Evolutionary conservation across 495 filamentous ascomycete species (phyloP).

Genomic region (Rusavskia elegans): DNA sequence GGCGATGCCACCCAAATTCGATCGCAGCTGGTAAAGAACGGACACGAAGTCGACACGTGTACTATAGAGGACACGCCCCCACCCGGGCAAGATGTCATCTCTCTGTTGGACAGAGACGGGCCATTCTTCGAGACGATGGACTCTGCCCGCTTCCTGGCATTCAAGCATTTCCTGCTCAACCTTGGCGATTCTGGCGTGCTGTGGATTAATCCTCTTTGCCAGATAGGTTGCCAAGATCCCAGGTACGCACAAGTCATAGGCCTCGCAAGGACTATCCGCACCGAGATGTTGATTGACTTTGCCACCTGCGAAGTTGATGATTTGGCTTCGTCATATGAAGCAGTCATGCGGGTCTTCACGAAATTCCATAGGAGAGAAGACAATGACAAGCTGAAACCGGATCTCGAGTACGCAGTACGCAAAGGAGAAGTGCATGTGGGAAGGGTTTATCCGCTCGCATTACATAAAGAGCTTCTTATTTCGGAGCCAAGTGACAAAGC

Average conservation of each 20-base stretch:
- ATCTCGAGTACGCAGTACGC: no score
- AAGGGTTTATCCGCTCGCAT: no score
- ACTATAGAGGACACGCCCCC: constrained; percentile 13
- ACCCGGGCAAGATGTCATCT: constrained; percentile 18
- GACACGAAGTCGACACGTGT: constrained; percentile 11
- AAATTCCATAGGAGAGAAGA: no score
- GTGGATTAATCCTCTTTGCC: constrained; percentile 26
- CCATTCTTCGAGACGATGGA: constrained; percentile 18
- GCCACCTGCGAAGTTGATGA: no score
- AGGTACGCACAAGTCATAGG: constrained; percentile 22
- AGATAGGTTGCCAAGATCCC: constrained; percentile 24
- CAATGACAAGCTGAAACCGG: no score
- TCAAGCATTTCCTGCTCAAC: constrained; percentile 7
- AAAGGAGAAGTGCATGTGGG: no score
- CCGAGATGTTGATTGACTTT: no score
- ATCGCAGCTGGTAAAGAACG: background rate
- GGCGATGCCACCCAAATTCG: constrained; percentile 2
- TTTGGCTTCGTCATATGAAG: no score
- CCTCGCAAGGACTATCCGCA: constrained; percentile 23
- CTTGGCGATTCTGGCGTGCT: constrained; percentile 10
- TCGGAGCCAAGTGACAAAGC: no score
- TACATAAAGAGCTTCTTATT: no score
- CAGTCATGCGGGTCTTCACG: no score
- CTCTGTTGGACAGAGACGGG: constrained; percentile 16
- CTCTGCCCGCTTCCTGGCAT: constrained; percentile 3